phyloP scores from a whole-genome alignment of 176 grass and related monocot species.

The Carex myosuroides region DNA sequence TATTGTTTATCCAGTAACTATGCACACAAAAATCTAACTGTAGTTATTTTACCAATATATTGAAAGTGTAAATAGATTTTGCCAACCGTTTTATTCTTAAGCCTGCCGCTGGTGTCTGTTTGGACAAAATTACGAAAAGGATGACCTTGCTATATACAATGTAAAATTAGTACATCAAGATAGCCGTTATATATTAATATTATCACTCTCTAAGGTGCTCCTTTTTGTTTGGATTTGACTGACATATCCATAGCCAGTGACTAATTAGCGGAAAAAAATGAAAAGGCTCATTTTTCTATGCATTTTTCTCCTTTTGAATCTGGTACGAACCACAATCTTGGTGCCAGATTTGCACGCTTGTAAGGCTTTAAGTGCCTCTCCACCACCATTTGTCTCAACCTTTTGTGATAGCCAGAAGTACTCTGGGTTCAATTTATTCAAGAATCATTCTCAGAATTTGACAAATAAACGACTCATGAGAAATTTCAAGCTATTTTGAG shows the following conservation, averaged over 20 bases:
- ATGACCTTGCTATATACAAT: neutral
- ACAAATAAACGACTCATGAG: neutral
- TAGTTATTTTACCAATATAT: neutral
- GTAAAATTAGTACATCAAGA: neutral
- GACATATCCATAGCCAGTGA: conserved; percentile 3
- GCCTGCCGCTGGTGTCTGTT: neutral
- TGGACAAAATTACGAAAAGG: neutral
- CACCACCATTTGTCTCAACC: conserved; percentile 24
- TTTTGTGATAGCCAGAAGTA: neutral
- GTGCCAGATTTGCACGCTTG: conserved; percentile 21
- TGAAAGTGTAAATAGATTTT: neutral
- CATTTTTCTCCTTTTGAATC: neutral
- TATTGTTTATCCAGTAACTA: neutral
- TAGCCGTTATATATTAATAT: neutral
- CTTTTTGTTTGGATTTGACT: conserved; percentile 18
- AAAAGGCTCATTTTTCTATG: neutral
- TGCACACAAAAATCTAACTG: neutral
- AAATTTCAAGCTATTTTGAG: neutral
- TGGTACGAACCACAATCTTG: conserved; percentile 8
- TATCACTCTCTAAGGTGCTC: neutral
- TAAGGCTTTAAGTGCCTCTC: conserved; percentile 9
- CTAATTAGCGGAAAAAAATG: neutral
- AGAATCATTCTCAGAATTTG: neutral
- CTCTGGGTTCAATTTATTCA: neutral
- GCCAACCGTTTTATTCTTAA: neutral